phyloP scores from a whole-genome alignment of 345 rosid species.

The Murraya paniculata region DNA sequence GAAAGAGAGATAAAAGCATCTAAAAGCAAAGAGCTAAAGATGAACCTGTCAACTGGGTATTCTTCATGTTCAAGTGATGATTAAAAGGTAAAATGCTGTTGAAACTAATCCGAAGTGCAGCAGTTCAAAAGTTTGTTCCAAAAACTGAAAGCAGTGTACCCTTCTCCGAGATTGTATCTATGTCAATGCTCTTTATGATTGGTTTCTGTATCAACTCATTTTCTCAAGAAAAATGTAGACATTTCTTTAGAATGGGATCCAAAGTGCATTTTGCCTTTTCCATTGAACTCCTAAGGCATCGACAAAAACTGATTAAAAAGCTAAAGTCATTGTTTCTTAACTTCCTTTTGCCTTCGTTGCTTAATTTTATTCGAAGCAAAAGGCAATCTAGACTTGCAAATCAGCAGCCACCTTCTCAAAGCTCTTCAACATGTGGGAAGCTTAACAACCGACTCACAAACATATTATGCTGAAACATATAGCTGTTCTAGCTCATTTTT shows the following conservation, averaged over 20 bases:
- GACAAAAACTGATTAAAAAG: background rate
- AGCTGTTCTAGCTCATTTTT: background rate
- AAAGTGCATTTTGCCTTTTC: background rate
- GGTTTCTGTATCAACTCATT: background rate
- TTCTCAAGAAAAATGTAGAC: background rate
- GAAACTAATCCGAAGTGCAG: background rate
- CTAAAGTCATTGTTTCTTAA: background rate
- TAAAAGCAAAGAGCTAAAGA: constrained; percentile 4
- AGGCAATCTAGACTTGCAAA: background rate
- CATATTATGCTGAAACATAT: background rate
- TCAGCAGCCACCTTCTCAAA: background rate
- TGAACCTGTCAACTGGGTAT: background rate
- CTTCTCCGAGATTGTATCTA: background rate
- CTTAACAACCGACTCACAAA: background rate
- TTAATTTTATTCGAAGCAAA: background rate
- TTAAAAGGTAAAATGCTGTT: background rate
- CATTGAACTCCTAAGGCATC: background rate
- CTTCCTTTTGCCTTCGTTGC: background rate
- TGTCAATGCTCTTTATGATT: background rate
- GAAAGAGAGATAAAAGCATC: background rate
- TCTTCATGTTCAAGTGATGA: constrained; percentile 9
- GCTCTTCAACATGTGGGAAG: background rate
- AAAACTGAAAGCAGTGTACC: background rate
- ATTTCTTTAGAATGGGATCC: background rate
- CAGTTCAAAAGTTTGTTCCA: background rate